phyloP scores from a whole-genome alignment of 148 eudicot species.

The Rheum nobile region DNA sequence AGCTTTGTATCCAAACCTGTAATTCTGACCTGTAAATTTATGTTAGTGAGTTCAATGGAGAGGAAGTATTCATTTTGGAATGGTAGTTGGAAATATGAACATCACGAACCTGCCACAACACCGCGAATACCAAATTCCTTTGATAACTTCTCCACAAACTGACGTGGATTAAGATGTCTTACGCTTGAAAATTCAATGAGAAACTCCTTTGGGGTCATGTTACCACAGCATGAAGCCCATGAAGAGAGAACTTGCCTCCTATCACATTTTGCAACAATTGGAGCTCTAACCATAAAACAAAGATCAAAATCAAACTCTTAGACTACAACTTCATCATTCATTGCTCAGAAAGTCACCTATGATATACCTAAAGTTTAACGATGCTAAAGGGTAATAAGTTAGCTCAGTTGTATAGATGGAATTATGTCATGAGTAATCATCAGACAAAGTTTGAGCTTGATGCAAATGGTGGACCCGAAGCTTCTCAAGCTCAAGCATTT shows the following conservation, averaged over 20 bases:
- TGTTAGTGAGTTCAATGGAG: neutral
- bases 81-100: neutral
- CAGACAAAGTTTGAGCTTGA: neutral
- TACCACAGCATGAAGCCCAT: constrained; percentile 75
- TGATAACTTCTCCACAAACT: constrained; percentile 88
- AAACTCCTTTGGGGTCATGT: constrained; percentile 48
- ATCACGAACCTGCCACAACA: constrained; percentile 79
- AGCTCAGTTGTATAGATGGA: neutral
- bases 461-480: too few relatives aligned
- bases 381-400: neutral
- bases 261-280: constrained; percentile 93
- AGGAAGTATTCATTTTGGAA: neutral
- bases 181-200: constrained; percentile 73
- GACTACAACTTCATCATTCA: neutral
- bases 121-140: constrained; percentile 74
- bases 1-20: constrained; percentile 89
- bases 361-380: neutral
- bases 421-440: neutral
- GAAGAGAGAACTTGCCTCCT: constrained; percentile 78
- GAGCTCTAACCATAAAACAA: constrained; percentile 49
- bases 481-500: too few relatives aligned
- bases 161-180: constrained; percentile 61
- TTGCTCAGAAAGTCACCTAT: neutral
- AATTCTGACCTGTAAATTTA: constrained; percentile 65
- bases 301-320: neutral